Evolutionary conservation across 495 filamentous ascomycete species (phyloP).

Genomic region (Hypoxylon fragiforme): DNA sequence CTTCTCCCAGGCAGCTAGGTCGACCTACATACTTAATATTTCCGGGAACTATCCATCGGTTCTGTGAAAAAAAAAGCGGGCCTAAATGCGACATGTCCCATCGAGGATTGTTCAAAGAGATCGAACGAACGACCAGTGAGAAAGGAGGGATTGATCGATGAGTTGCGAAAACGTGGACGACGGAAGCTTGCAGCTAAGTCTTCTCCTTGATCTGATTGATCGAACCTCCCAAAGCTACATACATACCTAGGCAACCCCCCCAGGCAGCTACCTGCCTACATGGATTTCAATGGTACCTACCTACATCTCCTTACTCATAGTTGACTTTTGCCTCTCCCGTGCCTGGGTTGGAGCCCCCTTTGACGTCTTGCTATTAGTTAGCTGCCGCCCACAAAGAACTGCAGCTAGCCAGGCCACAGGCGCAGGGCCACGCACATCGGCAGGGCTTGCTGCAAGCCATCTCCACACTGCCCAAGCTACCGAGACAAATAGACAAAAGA

Average conservation of each 20-base stretch:
- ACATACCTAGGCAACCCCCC: not conserved
- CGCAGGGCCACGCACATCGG: slow-evolving; percentile 26
- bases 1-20: too few species aligned
- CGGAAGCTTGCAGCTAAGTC: slow-evolving; percentile 14
- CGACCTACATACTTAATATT: too few species aligned
- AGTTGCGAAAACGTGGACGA: slow-evolving; percentile 6
- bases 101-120: not conserved
- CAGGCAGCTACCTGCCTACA: not conserved
- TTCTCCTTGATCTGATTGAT: not conserved
- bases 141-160: slow-evolving; percentile 1
- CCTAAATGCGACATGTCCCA: not conserved
- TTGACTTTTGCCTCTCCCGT: not conserved
- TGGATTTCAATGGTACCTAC: not conserved
- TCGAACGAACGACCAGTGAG: slow-evolving; percentile 1
- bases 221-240: not conserved
- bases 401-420: slow-evolving; percentile 29
- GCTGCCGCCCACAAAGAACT: slow-evolving; percentile 13
- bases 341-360: not conserved
- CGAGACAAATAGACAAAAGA: not conserved
- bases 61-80: too few species aligned
- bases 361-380: slow-evolving; percentile 1
- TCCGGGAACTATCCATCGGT: too few species aligned
- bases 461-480: slow-evolving; percentile 8
- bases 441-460: slow-evolving; percentile 9
- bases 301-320: not conserved